These are phyloP conservation scores for Malbranchea zuffiana DNA, from an alignment of 2,329 filamentous ascomycete genomes.

Conservation along the genomic window DNA sequence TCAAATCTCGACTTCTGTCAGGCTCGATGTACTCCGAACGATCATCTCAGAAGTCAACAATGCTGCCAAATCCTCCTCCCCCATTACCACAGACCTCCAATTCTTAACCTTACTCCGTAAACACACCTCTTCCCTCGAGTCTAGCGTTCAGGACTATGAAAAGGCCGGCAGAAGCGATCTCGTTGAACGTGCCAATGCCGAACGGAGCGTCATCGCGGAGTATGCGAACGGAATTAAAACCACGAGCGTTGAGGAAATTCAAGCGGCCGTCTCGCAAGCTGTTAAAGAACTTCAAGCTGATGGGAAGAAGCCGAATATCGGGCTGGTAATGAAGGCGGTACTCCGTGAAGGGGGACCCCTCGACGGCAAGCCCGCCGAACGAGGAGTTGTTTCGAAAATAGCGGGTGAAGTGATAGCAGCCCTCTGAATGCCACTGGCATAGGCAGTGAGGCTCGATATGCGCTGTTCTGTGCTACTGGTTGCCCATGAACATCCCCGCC, in stretches of 20 bases:
- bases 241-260: conserved; percentile 33
- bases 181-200: conserved; percentile 35
- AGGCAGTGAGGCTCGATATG: too few relatives aligned
- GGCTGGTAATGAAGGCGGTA: conserved; percentile 33
- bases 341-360: conserved; percentile 33
- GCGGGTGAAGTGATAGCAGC: conserved; percentile 28
- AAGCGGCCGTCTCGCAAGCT: conserved; percentile 25
- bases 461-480: too few relatives aligned
- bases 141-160: conserved; percentile 33
- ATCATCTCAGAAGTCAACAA: conserved; percentile 42
- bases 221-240: conserved; percentile 35
- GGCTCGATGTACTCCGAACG: conserved; percentile 39
- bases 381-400: conserved; percentile 31
- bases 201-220: conserved; percentile 35
- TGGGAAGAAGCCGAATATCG: conserved; percentile 28
- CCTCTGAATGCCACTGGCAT: too few relatives aligned
- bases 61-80: conserved; percentile 35
- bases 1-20: conserved; percentile 14
- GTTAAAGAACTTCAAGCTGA: conserved; percentile 28
- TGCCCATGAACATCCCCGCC: too few relatives aligned
- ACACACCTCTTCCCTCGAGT: conserved; percentile 28
- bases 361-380: conserved; percentile 36
- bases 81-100: conserved; percentile 38
- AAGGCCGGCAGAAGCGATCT: conserved; percentile 34
- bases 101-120: conserved; percentile 39